Evolutionary conservation across 2,329 filamentous ascomycete species (phyloP).

Genomic region (Talaromyces pinophilus): DNA sequence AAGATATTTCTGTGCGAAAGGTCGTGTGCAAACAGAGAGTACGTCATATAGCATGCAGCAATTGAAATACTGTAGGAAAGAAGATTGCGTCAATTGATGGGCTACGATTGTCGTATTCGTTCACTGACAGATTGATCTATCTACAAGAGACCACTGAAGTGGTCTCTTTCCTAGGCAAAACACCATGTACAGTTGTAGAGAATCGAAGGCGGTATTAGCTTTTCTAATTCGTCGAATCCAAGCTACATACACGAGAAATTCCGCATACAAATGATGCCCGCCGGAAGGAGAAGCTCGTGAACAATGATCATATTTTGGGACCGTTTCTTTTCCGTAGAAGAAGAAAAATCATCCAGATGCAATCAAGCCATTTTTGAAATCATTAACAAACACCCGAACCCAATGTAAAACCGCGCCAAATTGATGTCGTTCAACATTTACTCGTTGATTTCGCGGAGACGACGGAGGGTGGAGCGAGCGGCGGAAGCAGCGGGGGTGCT

Average conservation of each 20-base stretch:
- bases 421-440: slow-evolving; percentile 49
- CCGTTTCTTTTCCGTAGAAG: slow-evolving; percentile 15
- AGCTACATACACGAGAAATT: slow-evolving; percentile 24
- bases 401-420: slow-evolving; percentile 23
- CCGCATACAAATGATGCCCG: slow-evolving; percentile 23
- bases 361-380: slow-evolving; percentile 24
- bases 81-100: not conserved
- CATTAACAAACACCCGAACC: slow-evolving; percentile 21
- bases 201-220: slow-evolving; percentile 23
- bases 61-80: not conserved
- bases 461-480: slow-evolving; percentile 93
- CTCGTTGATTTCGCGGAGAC: slow-evolving; percentile 96
- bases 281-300: slow-evolving; percentile 22
- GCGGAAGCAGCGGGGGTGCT: slow-evolving; percentile 91
- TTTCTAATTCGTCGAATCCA: slow-evolving; percentile 21
- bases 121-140: not conserved
- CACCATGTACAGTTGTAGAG: not conserved
- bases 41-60: not conserved
- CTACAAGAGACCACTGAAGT: not conserved
- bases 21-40: not conserved
- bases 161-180: not conserved
- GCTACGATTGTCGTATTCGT: not conserved
- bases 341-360: slow-evolving; percentile 16
- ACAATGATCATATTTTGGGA: slow-evolving; percentile 21
- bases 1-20: not conserved